Conservation (phyloP, 805 yeast genomes). For the Ogataea paradorogensis region DNA sequence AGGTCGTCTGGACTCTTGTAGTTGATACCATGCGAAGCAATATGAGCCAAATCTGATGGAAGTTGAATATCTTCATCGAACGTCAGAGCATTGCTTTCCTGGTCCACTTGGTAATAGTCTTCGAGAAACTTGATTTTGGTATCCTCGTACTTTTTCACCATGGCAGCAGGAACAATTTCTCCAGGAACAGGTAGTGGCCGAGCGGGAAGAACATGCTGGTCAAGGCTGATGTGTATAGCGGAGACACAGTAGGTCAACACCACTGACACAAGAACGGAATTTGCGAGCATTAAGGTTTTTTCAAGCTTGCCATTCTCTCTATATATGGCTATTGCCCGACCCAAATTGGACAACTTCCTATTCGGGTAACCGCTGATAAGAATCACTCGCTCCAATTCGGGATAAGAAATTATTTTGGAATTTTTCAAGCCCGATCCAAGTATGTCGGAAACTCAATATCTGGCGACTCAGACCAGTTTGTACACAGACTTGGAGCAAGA, state of each 20-base stretch:
- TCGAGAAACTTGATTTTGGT: slow-evolving; percentile 19
- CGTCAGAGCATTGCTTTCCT: slow-evolving; percentile 1
- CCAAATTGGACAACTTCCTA: not conserved
- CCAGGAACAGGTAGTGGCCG: not conserved
- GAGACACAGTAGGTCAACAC: not conserved
- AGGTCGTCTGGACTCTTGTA: slow-evolving; percentile 24
- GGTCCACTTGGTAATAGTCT: slow-evolving; percentile 17
- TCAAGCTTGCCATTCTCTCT: not conserved
- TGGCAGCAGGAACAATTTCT: not conserved
- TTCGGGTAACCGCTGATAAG: not conserved
- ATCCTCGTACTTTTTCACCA: slow-evolving; percentile 12
- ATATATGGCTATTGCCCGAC: not conserved
- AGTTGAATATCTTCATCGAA: slow-evolving; percentile 12
- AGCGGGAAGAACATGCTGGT: not conserved
- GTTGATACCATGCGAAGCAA: slow-evolving; percentile 9
- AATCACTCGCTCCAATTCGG: not conserved
- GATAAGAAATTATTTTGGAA: not conserved
- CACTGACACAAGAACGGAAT: not conserved
- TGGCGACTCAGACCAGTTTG: not conserved
- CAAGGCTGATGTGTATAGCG: not conserved
- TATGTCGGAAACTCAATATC: not conserved
- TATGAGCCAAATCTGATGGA: slow-evolving; percentile 9
- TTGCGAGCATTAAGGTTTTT: not conserved
- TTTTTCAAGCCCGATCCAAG: not conserved
- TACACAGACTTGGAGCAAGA: not conserved